Base-by-base conservation (phyloP, 768 basidiomycete genomes). In the Krasilnikovozyma curviuscula region DNA sequence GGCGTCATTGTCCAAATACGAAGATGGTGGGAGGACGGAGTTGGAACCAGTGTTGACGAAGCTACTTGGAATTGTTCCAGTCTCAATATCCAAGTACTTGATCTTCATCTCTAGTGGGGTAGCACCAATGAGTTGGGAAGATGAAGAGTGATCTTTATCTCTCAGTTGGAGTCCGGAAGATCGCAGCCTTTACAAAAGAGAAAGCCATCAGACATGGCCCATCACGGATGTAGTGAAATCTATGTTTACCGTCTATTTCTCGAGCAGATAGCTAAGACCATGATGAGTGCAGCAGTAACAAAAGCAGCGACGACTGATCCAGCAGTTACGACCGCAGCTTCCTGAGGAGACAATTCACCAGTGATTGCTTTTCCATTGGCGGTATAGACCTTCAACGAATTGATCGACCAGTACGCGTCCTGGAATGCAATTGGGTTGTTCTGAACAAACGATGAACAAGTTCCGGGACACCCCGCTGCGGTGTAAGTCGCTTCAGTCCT, bases 321-420 rank as follows among this genome's bases (percentile, higher is more conserved):
- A n/a, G n/a, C n/a, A 16, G 45, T 35, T 25, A 51, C 46, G 13
- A 51, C 5, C 14, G 50, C 50, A n/a, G 39, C 30, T 7, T 40
- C 44, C 50, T 45, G 41, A 27, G 29, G 30, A 39, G 18, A 33
- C 27, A 37, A 21, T 5, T 21, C 37, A 24, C 27, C 37, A 7
- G 28, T 33, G 16, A 34, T 33, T 13, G 37, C 7, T 3, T 10
- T 32, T 14, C 50, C 50, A 0, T 33, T 45, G 1, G 29, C 30
- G n/a, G n/a, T 63, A 61, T 78, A 82, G 14, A 79, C 67, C 28
- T 70, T 68, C 29, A 81, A 61, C 16, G 71, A 69, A 55, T 74
- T 73, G 61, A 83, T 69, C 53, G 73, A 74, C 78, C 78, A 83
- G 61, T 76, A 81, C 1, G 80, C 77, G 16, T 78, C 67, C 10